Percentiles rank a stretch among this genome's conserved stretches.
Conservation (phyloP, 768 basidiomycete species). For the Phaffia australis region DNA sequence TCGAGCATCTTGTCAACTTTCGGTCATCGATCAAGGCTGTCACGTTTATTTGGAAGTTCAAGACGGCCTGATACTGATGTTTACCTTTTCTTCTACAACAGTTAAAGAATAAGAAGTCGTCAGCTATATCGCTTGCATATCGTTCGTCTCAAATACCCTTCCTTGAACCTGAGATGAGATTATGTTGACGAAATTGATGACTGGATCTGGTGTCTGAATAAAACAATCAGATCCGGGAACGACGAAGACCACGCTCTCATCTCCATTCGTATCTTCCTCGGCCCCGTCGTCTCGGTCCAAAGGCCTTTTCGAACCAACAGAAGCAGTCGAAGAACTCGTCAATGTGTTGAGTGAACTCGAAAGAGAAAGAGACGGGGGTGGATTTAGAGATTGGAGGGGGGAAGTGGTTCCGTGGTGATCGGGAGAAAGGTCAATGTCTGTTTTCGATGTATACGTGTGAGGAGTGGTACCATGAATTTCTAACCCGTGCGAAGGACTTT, state of each 20-base stretch:
- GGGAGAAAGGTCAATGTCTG: too few species aligned
- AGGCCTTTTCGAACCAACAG: conserved; percentile 36
- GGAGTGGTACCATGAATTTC: too few species aligned
- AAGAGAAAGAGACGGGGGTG: conserved; percentile 26
- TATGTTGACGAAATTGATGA: background rate
- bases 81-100: conserved; percentile 25
- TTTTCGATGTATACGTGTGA: too few species aligned
- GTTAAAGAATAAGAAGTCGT: conserved; percentile 33
- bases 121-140: conserved; percentile 34
- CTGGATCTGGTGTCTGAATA: background rate
- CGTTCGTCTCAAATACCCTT: conserved; percentile 28
- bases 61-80: background rate
- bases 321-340: conserved; percentile 34
- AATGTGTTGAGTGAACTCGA: conserved; percentile 27
- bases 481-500: too few species aligned
- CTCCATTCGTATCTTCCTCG: conserved; percentile 33
- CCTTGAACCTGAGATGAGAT: too few species aligned
- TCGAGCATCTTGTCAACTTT: conserved; percentile 4
- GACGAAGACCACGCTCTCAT: conserved; percentile 35
- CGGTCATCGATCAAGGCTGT: background rate
- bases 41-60: background rate
- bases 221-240: conserved; percentile 34
- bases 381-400: conserved; percentile 37
- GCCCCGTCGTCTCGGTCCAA: conserved; percentile 32
- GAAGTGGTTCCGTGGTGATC: conserved; percentile 33